Percentiles rank a stretch among this genome's conserved stretches.
Conservation (phyloP, 2,329 filamentous ascomycete species). For the Monosporascus sp. region DNA sequence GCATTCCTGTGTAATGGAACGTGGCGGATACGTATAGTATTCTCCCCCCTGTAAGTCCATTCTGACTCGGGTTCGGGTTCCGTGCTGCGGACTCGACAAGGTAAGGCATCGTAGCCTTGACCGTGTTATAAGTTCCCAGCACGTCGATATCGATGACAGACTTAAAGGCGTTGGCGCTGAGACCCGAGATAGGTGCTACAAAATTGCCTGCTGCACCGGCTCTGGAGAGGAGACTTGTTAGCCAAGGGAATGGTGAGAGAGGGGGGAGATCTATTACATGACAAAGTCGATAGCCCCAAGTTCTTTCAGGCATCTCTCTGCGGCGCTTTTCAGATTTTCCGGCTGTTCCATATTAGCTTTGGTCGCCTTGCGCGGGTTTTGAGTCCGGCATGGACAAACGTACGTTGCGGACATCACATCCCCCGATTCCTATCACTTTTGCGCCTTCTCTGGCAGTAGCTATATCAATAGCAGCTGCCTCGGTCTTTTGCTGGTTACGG, state of each 20-base stretch:
- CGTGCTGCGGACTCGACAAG: constrained; percentile 68
- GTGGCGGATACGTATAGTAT: constrained; percentile 89
- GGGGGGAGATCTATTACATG: constrained; percentile 56
- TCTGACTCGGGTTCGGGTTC: constrained; percentile 52
- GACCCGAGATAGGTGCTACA: constrained; percentile 73
- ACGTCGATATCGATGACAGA: constrained; percentile 95
- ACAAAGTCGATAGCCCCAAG: constrained; percentile 87
- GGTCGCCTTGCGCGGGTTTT: neutral
- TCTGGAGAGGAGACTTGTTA: constrained; percentile 37
- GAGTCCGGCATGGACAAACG: constrained; percentile 25
- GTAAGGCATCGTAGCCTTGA: constrained; percentile 85
- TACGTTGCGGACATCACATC: constrained; percentile 70
- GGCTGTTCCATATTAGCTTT: constrained; percentile 31
- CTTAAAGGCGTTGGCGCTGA: constrained; percentile 88
- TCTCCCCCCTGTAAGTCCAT: constrained; percentile 68
- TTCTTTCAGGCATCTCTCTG: constrained; percentile 73
- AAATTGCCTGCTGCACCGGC: constrained; percentile 97
- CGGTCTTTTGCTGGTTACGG: constrained; percentile 83
- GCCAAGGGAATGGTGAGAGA: neutral
- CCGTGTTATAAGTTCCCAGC: constrained; percentile 86
- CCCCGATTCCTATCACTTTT: constrained; percentile 81
- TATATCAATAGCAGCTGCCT: constrained; percentile 73
- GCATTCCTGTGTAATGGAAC: constrained; percentile 83
- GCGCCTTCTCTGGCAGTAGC: constrained; percentile 71
- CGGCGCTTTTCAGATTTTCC: constrained; percentile 65